phyloP scores from a whole-genome alignment of 164 flowering plant genomes.

The Aristolochia contorta region DNA sequence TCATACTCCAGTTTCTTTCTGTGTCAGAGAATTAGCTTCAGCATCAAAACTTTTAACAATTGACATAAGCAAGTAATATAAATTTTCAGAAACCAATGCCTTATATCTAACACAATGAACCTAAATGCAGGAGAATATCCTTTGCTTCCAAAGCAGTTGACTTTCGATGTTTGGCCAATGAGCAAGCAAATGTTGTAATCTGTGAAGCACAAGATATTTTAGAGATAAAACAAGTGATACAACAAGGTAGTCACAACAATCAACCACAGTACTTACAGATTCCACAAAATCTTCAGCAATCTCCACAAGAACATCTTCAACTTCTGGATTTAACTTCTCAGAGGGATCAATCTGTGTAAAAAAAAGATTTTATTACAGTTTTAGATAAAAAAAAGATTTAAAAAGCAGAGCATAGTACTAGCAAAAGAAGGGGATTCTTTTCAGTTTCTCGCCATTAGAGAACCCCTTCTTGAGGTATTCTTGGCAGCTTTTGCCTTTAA shows the following conservation, averaged over 20 bases:
- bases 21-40: slow-evolving; percentile 6
- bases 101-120: slow-evolving; percentile 26
- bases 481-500: too few relatives aligned
- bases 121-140: slow-evolving; percentile 90
- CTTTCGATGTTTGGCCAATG: slow-evolving; percentile 92
- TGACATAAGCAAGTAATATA: too few relatives aligned
- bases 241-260: not conserved
- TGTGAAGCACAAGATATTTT: slow-evolving; percentile 16
- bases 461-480: too few relatives aligned
- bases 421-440: too few relatives aligned
- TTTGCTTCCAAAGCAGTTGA: slow-evolving; percentile 84
- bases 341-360: slow-evolving; percentile 70
- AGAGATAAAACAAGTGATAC: not conserved
- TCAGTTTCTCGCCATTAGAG: too few relatives aligned
- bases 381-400: not conserved
- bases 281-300: slow-evolving; percentile 93
- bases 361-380: not conserved
- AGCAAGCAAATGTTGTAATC: slow-evolving; percentile 87
- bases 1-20: slow-evolving; percentile 94
- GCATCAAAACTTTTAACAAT: too few relatives aligned
- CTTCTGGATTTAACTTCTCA: slow-evolving; percentile 79
- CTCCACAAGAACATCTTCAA: slow-evolving; percentile 82
- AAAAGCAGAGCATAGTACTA: not conserved
- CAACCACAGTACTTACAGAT: slow-evolving; percentile 47
- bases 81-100: too few relatives aligned